These are phyloP conservation scores for Verbena officinalis DNA, from an alignment of 257 asterid genomes.

Conservation along the genomic window DNA sequence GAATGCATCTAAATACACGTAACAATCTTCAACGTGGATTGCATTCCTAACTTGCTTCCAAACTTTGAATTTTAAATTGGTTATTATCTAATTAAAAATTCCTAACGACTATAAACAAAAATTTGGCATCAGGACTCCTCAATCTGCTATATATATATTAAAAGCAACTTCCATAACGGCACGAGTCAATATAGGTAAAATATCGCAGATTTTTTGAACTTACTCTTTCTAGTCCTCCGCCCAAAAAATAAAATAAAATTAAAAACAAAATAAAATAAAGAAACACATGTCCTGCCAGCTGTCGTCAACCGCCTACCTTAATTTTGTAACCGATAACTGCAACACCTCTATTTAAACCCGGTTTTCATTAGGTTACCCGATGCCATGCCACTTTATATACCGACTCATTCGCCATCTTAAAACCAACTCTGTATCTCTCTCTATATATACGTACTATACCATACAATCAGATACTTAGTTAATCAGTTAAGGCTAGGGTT, in stretches of 20 bases:
- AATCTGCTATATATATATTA: background rate
- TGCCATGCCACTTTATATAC: slow-evolving; percentile 23
- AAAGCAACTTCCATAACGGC: slow-evolving; percentile 55
- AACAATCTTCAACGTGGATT: background rate
- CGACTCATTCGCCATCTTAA: background rate
- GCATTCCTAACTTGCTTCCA: background rate
- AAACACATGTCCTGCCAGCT: slow-evolving; percentile 41
- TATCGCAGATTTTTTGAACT: slow-evolving; percentile 32
- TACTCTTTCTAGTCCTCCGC: background rate
- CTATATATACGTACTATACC: background rate
- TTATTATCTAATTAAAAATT: background rate
- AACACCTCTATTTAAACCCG: slow-evolving; percentile 39
- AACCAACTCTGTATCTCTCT: background rate
- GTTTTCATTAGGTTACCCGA: slow-evolving; percentile 37
- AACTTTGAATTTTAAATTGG: slow-evolving; percentile 33
- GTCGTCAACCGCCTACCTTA: slow-evolving; percentile 31
- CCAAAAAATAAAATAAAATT: too few relatives aligned
- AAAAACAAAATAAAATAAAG: too few relatives aligned
- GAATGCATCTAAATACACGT: too few relatives aligned
- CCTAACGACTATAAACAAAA: background rate
- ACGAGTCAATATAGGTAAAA: slow-evolving; percentile 40
- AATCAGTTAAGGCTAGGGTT: slow-evolving; percentile 15
- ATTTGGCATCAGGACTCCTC: background rate
- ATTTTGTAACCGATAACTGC: slow-evolving; percentile 38
- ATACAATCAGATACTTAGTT: background rate